These are phyloP conservation scores for Solanum phureja DNA, from an alignment of 257 asterid genomes.

Conservation along the genomic window DNA sequence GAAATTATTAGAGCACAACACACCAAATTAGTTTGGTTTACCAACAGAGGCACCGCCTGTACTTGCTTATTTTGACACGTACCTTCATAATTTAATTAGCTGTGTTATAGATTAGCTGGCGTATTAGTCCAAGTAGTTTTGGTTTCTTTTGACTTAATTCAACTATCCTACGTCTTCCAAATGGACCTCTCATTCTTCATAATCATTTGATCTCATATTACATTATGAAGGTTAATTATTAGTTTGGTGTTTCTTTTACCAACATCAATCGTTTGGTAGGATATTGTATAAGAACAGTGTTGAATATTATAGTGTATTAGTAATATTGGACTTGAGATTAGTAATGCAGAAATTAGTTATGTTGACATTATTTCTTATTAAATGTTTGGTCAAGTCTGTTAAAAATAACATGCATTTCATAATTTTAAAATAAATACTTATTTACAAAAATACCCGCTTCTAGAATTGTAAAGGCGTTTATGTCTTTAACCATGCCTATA, in stretches of 20 bases:
- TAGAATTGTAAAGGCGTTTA: neutral
- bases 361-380: accelerated
- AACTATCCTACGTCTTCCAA: neutral
- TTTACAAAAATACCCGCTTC: neutral
- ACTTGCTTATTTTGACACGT: neutral
- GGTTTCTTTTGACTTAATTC: neutral
- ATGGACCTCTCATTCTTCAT: neutral
- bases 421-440: neutral
- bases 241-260: neutral
- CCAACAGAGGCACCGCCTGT: neutral
- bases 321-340: neutral
- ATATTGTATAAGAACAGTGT: neutral
- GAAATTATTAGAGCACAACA: neutral
- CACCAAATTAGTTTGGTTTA: neutral
- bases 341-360: neutral
- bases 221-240: neutral
- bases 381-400: neutral
- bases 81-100: neutral
- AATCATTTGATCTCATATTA: neutral
- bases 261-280: neutral
- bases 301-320: neutral
- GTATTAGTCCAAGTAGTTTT: neutral
- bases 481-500: neutral
- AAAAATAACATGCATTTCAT: neutral
- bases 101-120: neutral